Evolutionary conservation across 2,329 filamentous ascomycete genomes (phyloP), one percentile per base, ranked within the genome.

Genomic region (Talaromyces funiculosus): DNA sequence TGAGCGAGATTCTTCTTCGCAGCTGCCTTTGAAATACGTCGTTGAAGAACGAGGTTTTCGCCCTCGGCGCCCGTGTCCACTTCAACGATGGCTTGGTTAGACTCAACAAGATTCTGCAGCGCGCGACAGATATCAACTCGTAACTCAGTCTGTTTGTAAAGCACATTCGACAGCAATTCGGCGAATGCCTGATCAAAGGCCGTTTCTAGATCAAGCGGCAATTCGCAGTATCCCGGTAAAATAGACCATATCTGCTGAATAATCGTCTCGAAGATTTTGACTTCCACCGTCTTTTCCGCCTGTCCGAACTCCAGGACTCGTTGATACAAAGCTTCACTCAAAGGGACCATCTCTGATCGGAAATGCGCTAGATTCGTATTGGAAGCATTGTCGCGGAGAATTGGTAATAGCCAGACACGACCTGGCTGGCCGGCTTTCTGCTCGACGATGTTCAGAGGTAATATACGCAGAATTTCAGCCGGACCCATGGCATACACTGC

Each of bases 181-280:
- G 93, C 94, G 72, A 99, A 96, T 16, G 76, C 73, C 70, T 96
- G 90, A 69, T 97, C 91, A 67, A 99, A 95, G 0, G 90, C 82
- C 64, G 87, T 80, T 4, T 75, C 77, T 43, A 93, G 71, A 70
- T 99, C 94, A 37, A 96, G 77, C 1, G 94, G 93, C 58, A 97
- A 79, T 72, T 97, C 91, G 73, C 94, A 97, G 78, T 97, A 99
- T 1, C 94, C 94, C 0, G 94, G 93, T 16, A 99, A 82, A 56
- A 90, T 88, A 0, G 90, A 91, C 94, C 94, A 99, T 43, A 93
- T 92, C 72, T 99, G 94, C 67, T 95, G 89, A 8, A 99, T 90
- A 4, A 99, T 81, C 0, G 94, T 97, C 77, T 99, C 93, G 72
- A 94, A 99, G 62, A 99, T 95, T 81, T 99, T 99, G 71, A 94